Base-by-base conservation (phyloP, 495 filamentous ascomycete genomes). In the Aspergillus ellipticus region DNA sequence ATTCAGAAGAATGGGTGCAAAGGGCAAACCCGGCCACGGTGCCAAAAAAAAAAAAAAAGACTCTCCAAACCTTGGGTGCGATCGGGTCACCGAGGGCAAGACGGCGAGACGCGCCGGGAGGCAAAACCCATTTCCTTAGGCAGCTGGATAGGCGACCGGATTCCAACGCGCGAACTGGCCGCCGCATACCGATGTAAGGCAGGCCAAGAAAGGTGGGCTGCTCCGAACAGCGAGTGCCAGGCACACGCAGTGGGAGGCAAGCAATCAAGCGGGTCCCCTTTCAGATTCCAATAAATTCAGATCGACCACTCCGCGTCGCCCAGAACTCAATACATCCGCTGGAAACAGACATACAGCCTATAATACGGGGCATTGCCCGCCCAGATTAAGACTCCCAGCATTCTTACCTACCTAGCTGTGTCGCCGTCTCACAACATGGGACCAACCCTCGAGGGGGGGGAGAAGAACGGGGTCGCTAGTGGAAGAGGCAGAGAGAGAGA, bases 241-340 rank as follows among this genome's bases (percentile, higher is more conserved):
- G 16, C 17, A 13, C 33, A 26, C 20, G 28, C 35, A 33, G 42
- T 49, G 53, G 29, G 31, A 51, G 52, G 49, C 5, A 7, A 52
- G 49, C 5, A 7, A 52, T 43, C 5, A 28, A 53, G 60, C 57
- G 61, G 61, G 57, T 55, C 55, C 17, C 43, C 24, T 15, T 13
- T 43, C 43, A 51, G 35, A 60, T 49, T 57, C 39, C 50, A 51
- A 43, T 51, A 56, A 59, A 59, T 57, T 62, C 54, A 53, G 50
- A 56, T 60, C 42, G 42, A 43, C 50, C 51, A 57, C 54, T 47
- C 57, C 54, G 54, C 51, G 54, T 42, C 45, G 33, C 51, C 35
- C 37, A 13, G 20, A 28, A 8, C 20, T 28, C 22, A 29, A 28
- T 39, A 31, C 50, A 26, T 42, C 35, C 37, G 16, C 28, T 53